These are phyloP conservation scores for Pleurotus citrinopileatus DNA, from an alignment of 768 basidiomycete genomes.

Conservation along the genomic window DNA sequence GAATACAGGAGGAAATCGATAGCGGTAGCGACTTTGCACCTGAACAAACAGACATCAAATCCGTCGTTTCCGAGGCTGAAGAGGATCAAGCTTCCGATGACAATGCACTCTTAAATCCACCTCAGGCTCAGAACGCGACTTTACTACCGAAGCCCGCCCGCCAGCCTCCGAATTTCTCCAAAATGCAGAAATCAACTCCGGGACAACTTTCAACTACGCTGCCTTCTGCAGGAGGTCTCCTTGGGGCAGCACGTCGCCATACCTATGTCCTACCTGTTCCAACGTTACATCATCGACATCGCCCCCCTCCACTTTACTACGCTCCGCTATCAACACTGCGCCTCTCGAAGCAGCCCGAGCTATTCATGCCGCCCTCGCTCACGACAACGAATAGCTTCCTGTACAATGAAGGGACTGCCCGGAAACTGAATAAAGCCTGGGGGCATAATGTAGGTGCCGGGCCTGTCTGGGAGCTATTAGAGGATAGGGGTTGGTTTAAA, in stretches of 20 bases:
- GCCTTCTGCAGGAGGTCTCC: conserved; percentile 21
- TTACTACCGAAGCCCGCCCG: conserved; percentile 12
- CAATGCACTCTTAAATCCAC: conserved; percentile 3
- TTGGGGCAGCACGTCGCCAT: conserved; percentile 41
- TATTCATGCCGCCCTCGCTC: conserved; percentile 30
- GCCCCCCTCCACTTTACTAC: conserved; percentile 59
- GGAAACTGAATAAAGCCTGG: conserved; percentile 68
- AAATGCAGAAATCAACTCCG: conserved; percentile 20
- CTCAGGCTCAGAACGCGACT: background rate
- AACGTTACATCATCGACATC: conserved; percentile 70
- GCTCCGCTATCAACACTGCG: conserved; percentile 55
- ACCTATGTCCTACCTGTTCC: conserved; percentile 61
- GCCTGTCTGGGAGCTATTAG: conserved; percentile 75
- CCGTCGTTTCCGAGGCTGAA: conserved; percentile 22
- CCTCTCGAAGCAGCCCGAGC: conserved; percentile 44
- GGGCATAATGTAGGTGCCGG: conserved; percentile 73
- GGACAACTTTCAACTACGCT: conserved; percentile 12
- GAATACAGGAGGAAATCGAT: conserved; percentile 31
- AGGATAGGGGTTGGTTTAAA: conserved; percentile 79
- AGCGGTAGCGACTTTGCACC: conserved; percentile 59
- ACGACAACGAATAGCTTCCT: conserved; percentile 58
- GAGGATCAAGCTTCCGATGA: conserved; percentile 18
- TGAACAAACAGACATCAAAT: conserved; percentile 27
- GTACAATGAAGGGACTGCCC: conserved; percentile 40
- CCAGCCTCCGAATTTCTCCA: conserved; percentile 26